A percentile compares a stretch with the other conserved stretches of the same genome.
These are phyloP conservation scores for Pyricularia sp. DNA, from an alignment of 2,329 filamentous ascomycete genomes.

Conservation along the genomic window DNA sequence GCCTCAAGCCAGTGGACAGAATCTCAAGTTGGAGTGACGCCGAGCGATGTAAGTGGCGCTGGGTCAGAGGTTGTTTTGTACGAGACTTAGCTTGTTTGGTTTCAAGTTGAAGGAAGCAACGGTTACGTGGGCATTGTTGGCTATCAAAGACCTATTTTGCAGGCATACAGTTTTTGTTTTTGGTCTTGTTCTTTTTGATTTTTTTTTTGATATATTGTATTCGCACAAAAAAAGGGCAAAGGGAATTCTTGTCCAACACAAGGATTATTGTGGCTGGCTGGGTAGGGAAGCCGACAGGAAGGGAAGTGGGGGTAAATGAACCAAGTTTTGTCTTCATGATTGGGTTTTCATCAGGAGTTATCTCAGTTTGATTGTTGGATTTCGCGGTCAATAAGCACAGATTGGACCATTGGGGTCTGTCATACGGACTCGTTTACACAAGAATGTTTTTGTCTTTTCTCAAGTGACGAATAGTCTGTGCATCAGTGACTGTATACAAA, in stretches of 20 bases:
- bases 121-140: not conserved
- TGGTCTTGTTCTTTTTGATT: not conserved
- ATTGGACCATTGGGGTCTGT: not conserved
- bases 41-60: not conserved
- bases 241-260: not conserved
- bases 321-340: not conserved
- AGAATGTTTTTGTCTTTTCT: not conserved
- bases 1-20: slow-evolving; percentile 36
- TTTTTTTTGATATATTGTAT: not conserved
- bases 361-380: not conserved
- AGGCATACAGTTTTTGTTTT: not conserved
- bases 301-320: not conserved
- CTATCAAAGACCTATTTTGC: not conserved
- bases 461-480: not conserved
- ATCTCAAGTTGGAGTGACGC: slow-evolving; percentile 19
- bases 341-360: slow-evolving; percentile 2
- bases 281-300: not conserved
- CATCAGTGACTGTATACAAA: not conserved
- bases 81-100: not conserved
- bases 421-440: not conserved
- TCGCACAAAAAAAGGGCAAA: not conserved
- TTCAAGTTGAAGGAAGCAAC: not conserved
- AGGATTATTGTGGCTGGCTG: not conserved
- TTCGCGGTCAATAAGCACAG: not conserved
- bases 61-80: slow-evolving; percentile 12